These are phyloP conservation scores for Akanthomyces lecanii DNA, from an alignment of 2,329 filamentous ascomycete species.

Conservation along the genomic window DNA sequence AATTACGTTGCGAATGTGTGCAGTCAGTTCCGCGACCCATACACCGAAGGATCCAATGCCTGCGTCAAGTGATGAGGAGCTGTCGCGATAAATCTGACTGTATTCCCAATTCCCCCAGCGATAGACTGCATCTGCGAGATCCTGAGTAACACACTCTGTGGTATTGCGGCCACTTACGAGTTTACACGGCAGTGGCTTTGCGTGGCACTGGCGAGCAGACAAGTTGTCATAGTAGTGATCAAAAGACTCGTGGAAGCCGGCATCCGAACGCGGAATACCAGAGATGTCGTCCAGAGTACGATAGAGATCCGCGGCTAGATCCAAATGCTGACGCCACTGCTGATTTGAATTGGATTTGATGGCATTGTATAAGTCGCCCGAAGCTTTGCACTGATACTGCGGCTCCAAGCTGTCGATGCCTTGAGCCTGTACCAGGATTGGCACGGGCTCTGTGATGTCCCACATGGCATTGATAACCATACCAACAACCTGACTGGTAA, in stretches of 20 bases:
- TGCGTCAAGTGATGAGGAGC: slow-evolving; percentile 56
- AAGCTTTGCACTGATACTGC: slow-evolving; percentile 60
- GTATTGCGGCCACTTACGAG: slow-evolving; percentile 42
- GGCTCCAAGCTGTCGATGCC: slow-evolving; percentile 71
- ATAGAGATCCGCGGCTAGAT: slow-evolving; percentile 52
- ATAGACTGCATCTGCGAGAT: slow-evolving; percentile 65
- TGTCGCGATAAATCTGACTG: slow-evolving; percentile 69
- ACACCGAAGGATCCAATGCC: slow-evolving; percentile 63
- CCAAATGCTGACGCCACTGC: slow-evolving; percentile 62
- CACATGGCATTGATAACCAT: slow-evolving; percentile 73
- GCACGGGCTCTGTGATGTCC: slow-evolving; percentile 36
- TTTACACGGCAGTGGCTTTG: slow-evolving; percentile 67
- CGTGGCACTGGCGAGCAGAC: slow-evolving; percentile 72
- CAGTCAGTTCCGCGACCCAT: slow-evolving; percentile 67
- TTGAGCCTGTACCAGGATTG: slow-evolving; percentile 48
- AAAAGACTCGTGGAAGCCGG: slow-evolving; percentile 64
- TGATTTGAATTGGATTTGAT: slow-evolving; percentile 42
- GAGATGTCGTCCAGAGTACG: slow-evolving; percentile 62
- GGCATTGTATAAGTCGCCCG: slow-evolving; percentile 37
- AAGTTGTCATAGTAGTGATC: slow-evolving; percentile 87
- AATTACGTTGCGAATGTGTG: slow-evolving; percentile 56
- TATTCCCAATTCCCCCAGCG: slow-evolving; percentile 79
- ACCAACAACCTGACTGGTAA: slow-evolving; percentile 75
- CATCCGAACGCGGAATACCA: slow-evolving; percentile 52
- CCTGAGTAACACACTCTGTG: slow-evolving; percentile 57